phyloP scores from a whole-genome alignment of 768 basidiomycete genomes.

The Mycena metata region DNA sequence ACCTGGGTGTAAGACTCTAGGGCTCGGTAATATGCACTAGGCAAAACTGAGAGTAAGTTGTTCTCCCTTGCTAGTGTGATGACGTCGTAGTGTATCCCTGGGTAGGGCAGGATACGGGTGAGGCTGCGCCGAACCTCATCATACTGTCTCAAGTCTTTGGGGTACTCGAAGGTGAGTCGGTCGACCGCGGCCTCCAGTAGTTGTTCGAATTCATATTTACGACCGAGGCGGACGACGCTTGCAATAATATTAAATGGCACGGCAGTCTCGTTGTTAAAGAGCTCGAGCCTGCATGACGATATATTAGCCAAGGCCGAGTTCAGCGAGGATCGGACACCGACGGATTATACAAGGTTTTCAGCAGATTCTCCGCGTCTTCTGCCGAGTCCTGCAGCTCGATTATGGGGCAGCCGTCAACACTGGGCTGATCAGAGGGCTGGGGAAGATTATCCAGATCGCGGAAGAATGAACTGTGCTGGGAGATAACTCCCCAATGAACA shows the following conservation, averaged over 20 bases:
- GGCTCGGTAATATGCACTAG: background rate
- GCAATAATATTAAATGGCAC: background rate
- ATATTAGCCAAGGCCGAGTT: background rate
- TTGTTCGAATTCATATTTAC: background rate
- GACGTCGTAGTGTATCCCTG: background rate
- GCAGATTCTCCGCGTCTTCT: background rate
- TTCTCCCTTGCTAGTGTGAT: background rate
- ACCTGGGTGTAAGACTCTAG: too few species aligned
- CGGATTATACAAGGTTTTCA: background rate
- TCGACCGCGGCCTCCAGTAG: background rate
- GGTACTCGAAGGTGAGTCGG: background rate
- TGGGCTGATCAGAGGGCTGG: constrained; percentile 8
- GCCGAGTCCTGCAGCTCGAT: background rate
- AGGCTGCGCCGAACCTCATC: background rate
- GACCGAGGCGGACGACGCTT: background rate
- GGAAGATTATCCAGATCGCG: constrained; percentile 1
- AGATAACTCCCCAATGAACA: background rate
- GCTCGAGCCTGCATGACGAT: too few species aligned
- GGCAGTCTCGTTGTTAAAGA: background rate
- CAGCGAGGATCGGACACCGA: background rate
- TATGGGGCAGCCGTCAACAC: constrained; percentile 14
- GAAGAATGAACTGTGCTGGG: background rate
- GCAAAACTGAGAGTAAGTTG: background rate
- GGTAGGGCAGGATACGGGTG: background rate
- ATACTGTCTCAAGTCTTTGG: background rate